Base-by-base conservation (phyloP, 345 rosid genomes). In the Ceriops decandra region DNA sequence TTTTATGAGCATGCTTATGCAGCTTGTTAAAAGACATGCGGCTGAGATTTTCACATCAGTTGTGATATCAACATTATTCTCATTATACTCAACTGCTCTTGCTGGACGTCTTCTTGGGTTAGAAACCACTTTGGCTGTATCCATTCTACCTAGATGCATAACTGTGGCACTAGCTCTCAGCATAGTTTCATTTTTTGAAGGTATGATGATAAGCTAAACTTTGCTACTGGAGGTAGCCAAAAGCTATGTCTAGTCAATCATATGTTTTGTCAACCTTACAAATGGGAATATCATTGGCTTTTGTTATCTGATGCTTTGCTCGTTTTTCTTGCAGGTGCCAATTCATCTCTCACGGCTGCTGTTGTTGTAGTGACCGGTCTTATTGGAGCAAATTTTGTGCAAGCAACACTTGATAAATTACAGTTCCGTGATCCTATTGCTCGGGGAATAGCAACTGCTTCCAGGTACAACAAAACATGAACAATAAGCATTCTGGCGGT, bases 81-180 rank as follows among this genome's bases (percentile, higher is more conserved):
- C 98, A 5, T 81, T 93, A 70, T 93, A 93, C 80, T 93, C 97
- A 24, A 93, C 98, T 20, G 97, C 98, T 69, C 78, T 93, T 59
- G 73, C 57, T 56, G 98, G 98, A 59, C 97, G 95, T 66, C 83
- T 90, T 51, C 80, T 84, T 0, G 92, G 90, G 28, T 74, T 93
- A 62, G 97, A 90, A 64, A 89, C 97, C 8, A 60, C 78, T 64
- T 80, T 93, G 82, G 87, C 97, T 0, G 63, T 90, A 42, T 93
- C 97, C 19, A 89, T 93, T 78, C 82, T 93, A 27, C 97, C 98
- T 52, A 87, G 97, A 68, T 90, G 97, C 70, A 93, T 93, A 69
- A 93, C 97, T 0, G 97, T 90, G 72, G 96, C 97, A 46, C 81
- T 93, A 38, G 98, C 98, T 24, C 98, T 93, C 74, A 93, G 97